A percentile compares a stretch with the other conserved stretches of the same genome.
These are phyloP conservation scores for Tremella yokohamensis DNA, from an alignment of 768 basidiomycete genomes.

Conservation along the genomic window DNA sequence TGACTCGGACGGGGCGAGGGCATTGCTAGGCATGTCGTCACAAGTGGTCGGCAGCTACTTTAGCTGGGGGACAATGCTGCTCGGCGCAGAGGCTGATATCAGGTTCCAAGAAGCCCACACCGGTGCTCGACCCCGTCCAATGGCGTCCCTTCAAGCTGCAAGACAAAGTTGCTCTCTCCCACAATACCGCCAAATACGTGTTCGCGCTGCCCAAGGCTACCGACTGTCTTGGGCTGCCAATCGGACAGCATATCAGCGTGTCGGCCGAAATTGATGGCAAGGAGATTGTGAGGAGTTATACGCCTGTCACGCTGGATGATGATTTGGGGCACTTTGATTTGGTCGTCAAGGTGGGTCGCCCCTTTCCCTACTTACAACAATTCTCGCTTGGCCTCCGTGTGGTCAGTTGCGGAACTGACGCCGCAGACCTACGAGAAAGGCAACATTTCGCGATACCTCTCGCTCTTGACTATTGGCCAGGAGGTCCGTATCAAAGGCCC, in stretches of 20 bases:
- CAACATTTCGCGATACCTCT: constrained; percentile 86
- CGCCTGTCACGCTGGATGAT: constrained; percentile 89
- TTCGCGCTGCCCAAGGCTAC: constrained; percentile 72
- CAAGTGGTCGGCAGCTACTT: too few species aligned
- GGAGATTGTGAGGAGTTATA: constrained; percentile 84
- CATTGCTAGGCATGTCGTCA: too few species aligned
- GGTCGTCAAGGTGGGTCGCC: constrained; percentile 77
- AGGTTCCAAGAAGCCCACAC: background rate
- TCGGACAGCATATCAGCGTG: constrained; percentile 93
- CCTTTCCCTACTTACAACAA: constrained; percentile 6
- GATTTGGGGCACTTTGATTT: constrained; percentile 92
- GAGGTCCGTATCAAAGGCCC: constrained; percentile 88
- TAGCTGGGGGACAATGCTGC: too few species aligned
- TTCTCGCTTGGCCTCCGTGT: background rate
- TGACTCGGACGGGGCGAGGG: too few species aligned
- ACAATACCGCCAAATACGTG: constrained; percentile 88
- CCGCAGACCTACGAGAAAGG: constrained; percentile 96
- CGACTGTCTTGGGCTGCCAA: constrained; percentile 84
- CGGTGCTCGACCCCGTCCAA: constrained; percentile 48
- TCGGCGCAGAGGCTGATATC: too few species aligned
- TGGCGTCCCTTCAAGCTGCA: constrained; percentile 81
- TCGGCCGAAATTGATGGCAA: constrained; percentile 88
- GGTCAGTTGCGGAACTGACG: background rate
- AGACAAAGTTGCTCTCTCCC: constrained; percentile 78
- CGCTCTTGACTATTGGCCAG: constrained; percentile 79